These are phyloP conservation scores for Phaeosphaeria sp. DNA, from an alignment of 2,329 filamentous ascomycete genomes.

Conservation along the genomic window DNA sequence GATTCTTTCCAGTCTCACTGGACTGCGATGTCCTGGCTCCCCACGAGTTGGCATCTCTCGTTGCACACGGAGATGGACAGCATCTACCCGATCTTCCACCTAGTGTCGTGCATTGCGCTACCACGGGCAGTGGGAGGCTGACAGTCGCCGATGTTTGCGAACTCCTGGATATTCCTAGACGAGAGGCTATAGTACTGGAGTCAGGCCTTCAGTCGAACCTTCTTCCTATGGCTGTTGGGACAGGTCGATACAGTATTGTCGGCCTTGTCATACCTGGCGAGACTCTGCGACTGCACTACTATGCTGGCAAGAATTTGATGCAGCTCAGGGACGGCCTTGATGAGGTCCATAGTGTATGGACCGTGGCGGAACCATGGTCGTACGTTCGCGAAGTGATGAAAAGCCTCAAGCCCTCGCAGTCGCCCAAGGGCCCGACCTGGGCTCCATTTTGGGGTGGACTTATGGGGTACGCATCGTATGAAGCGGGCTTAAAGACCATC, in stretches of 20 bases:
- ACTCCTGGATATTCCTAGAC: slow-evolving; percentile 38
- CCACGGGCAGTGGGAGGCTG: slow-evolving; percentile 42
- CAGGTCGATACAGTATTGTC: slow-evolving; percentile 76
- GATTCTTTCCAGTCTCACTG: slow-evolving; percentile 8
- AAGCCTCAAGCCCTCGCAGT: slow-evolving; percentile 36
- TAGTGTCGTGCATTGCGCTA: slow-evolving; percentile 40
- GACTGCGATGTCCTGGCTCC: slow-evolving; percentile 24
- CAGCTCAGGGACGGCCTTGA: slow-evolving; percentile 39
- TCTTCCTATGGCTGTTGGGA: slow-evolving; percentile 52
- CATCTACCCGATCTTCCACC: slow-evolving; percentile 32
- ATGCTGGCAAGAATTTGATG: slow-evolving; percentile 30
- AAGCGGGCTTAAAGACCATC: slow-evolving; percentile 74
- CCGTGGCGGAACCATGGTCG: slow-evolving; percentile 45
- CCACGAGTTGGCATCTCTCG: slow-evolving; percentile 31
- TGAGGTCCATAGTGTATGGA: slow-evolving; percentile 33
- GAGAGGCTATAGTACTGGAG: slow-evolving; percentile 55
- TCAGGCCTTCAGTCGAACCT: slow-evolving; percentile 54
- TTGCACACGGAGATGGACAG: slow-evolving; percentile 36
- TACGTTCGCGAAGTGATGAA: slow-evolving; percentile 51
- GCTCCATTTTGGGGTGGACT: slow-evolving; percentile 81
- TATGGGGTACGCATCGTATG: slow-evolving; percentile 85
- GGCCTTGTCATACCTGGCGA: slow-evolving; percentile 66
- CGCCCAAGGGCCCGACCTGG: slow-evolving; percentile 35
- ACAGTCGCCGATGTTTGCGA: slow-evolving; percentile 49
- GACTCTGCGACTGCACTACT: slow-evolving; percentile 52